Evolutionary conservation across 495 filamentous ascomycete species (phyloP).

Genomic region (Sporormia fimetaria): DNA sequence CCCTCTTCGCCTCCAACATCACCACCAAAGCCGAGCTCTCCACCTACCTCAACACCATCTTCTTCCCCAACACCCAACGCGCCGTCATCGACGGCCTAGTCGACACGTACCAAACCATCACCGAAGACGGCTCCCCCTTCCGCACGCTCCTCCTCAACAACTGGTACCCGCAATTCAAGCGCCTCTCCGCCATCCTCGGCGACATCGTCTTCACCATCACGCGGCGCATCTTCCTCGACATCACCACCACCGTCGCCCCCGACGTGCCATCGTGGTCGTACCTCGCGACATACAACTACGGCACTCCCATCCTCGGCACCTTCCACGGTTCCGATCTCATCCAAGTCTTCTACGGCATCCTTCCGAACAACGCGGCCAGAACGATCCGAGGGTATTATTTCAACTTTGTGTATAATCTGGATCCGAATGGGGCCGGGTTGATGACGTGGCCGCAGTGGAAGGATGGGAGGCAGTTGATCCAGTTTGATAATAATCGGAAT

Average conservation of each 20-base stretch:
- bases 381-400: conserved; percentile 53
- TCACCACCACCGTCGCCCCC: conserved; percentile 36
- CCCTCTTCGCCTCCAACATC: conserved; percentile 52
- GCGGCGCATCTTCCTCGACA: conserved; percentile 45
- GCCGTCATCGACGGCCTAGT: conserved; percentile 43
- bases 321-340: conserved; percentile 59
- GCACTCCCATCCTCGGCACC: conserved; percentile 58
- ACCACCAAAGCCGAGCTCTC: conserved; percentile 45
- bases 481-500: conserved; percentile 40
- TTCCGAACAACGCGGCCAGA: conserved; percentile 49
- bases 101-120: conserved; percentile 41
- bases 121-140: conserved; percentile 51
- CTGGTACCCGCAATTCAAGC: conserved; percentile 64
- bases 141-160: conserved; percentile 50
- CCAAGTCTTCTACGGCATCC: conserved; percentile 52
- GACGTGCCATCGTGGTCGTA: conserved; percentile 59
- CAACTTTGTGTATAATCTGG: conserved; percentile 51
- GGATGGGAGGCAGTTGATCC: conserved; percentile 42
- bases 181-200: conserved; percentile 62
- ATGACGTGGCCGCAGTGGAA: conserved; percentile 54
- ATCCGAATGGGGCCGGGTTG: conserved; percentile 45
- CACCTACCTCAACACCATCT: conserved; percentile 45
- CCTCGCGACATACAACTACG: conserved; percentile 53
- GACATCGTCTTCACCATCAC: conserved; percentile 57
- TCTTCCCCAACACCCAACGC: conserved; percentile 43